Base-by-base conservation (phyloP, 306 rosid species). In the Alnus rubra region DNA sequence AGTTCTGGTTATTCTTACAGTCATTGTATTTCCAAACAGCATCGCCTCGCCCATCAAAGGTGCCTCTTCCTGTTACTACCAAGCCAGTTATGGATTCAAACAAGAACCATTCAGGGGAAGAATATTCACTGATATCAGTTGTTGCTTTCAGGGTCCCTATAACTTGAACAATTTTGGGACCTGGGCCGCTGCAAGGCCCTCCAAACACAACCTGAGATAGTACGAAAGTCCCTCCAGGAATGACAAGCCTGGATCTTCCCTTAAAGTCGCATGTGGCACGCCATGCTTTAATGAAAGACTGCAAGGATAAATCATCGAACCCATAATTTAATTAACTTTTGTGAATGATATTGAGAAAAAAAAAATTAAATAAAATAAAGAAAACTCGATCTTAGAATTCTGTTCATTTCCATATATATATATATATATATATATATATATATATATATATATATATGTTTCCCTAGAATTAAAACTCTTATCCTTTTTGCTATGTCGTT, bases 211-310 rank as follows among this genome's bases (percentile, higher is more conserved):
- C 81, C 1, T 88, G 75, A 13, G 91, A 84, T 31, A 88, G 19
- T 69, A 81, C 4, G 84, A 71, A 95, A 1, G 10, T 74, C 16
- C 97, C 98, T n/a, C 53, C 3, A 0, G 98, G 97, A 60, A 95
- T 70, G 0, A 69, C 48, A 19, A 95, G 39, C 74, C 93, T 84
- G 3, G 85, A 81, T 60, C 56, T 86, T 62, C 64, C 90, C 1
- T 23, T 23, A 0, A 77, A 1, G 5, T 84, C 72, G 82, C 98
- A 95, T 0, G 86, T 83, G 14, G 84, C 89, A 77, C 72, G 23
- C 98, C 98, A 95, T 78, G 95, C 84, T 4, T 18, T 18, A 72
- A 92, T 82, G 87, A 95, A 89, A 52, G 84, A 78, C 98, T 94
- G 84, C 87, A 83, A 9, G 55, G 51, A 28, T 11, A 44, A 9